Base-by-base conservation (phyloP, 495 filamentous ascomycete genomes). In the Lepidopterella palustris region DNA sequence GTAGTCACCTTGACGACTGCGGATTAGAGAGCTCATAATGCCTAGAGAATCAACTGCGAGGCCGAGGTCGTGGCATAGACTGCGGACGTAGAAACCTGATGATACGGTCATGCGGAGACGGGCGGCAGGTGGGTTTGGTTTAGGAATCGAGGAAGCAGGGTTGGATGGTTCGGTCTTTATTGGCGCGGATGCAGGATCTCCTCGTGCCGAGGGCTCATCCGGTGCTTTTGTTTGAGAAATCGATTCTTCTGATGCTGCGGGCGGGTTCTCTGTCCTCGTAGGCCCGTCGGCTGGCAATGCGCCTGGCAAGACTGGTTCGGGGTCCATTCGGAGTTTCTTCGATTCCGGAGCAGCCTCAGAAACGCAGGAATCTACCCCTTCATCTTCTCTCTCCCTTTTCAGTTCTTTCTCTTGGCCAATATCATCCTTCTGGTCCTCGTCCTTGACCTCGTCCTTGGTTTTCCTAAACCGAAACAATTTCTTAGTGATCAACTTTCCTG, bases 11-110 rank as follows among this genome's bases (percentile, higher is more conserved):
- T 99, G 93, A 45, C 88, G 84, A 1, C 82, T 86, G 18, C 93
- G 84, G 48, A 87, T 79, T 28, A 99, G 81, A 58, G 86, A 82
- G 51, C 89, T 86, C 93, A 99, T 97, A 66, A 92, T 76, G 25
- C 80, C 93, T 29, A 87, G 83, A 31, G 88, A 95, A 24, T 85
- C 84, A 10, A 95, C 74, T 45, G 90, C 88, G 64, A 84, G 80
- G 18, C 93, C 93, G 27, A 99, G 79, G 66, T 99, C 95, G 66
- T 97, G 90, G 55, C 89, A 88, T 45, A 99, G 79, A 31, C 87
- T 92, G 55, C 93, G 88, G 40, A 99, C 93, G 73, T 99, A 99
- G 78, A 97, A 99, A 42, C 93, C 93, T 3, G 90, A 96, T 4
- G 90, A 86, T 40, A 96, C 93, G 0, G 87, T 95, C 88, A 99